phyloP scores from a whole-genome alignment of 2,329 filamentous ascomycete genomes.

The Trichoderma atrobrunneum region DNA sequence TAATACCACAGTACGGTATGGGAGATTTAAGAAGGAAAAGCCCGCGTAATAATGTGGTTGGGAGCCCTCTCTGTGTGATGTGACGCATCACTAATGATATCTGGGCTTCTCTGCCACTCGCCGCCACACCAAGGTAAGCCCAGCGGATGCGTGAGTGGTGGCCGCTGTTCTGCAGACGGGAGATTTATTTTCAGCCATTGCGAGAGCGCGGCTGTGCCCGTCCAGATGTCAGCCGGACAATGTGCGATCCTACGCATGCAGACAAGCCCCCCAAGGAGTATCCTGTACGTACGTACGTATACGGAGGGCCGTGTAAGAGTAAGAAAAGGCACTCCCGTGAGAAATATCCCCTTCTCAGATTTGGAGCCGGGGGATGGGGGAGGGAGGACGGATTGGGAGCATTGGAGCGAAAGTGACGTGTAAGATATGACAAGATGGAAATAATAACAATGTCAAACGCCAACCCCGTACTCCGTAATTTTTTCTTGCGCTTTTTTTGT shows the following conservation, averaged over 20 bases:
- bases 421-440: conserved; percentile 9
- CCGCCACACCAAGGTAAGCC: background rate
- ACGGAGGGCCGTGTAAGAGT: background rate
- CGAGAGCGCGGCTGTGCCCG: conserved; percentile 1
- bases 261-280: background rate
- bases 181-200: conserved; percentile 5
- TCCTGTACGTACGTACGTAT: background rate
- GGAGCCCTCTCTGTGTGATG: background rate
- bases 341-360: background rate
- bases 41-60: background rate
- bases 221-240: conserved; percentile 12
- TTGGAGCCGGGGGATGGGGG: background rate
- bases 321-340: background rate
- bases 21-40: background rate
- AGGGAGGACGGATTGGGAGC: background rate
- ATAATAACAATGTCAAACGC: background rate
- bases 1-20: background rate
- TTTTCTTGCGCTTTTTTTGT: background rate
- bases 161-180: background rate
- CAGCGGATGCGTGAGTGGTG: background rate
- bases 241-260: conserved; percentile 4
- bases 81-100: background rate
- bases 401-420: background rate
- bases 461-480: background rate
- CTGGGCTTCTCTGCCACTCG: background rate